Conservation (phyloP, 2,329 filamentous ascomycete species). For the Talaromyces verruculosus region DNA sequence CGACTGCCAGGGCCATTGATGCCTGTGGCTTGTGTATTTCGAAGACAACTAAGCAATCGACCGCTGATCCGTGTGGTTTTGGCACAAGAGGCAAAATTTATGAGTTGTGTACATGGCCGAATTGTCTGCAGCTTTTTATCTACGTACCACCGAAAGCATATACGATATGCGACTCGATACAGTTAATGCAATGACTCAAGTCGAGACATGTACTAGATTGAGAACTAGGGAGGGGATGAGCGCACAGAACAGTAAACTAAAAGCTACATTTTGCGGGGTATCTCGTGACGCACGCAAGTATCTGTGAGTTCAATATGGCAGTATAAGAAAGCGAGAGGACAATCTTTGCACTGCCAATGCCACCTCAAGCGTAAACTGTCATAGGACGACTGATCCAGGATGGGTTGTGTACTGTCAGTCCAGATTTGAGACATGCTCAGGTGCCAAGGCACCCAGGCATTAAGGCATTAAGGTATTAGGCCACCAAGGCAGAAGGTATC, state of each 20-base stretch:
- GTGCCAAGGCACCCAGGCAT: not conserved
- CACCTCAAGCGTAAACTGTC: no score
- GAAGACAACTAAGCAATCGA: not conserved
- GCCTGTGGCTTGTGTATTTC: not conserved
- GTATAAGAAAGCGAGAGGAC: not conserved
- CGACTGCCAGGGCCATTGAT: slow-evolving; percentile 1
- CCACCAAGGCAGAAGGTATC: not conserved
- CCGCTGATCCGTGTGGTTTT: not conserved
- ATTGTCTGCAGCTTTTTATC: no score
- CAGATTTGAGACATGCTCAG: not conserved
- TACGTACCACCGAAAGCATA: no score
- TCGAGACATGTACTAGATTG: not conserved
- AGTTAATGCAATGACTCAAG: not conserved
- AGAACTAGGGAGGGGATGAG: not conserved
- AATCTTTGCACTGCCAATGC: no score
- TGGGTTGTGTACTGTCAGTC: no score
- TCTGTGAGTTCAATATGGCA: not conserved
- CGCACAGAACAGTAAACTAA: not conserved
- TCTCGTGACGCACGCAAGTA: not conserved
- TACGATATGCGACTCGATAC: not conserved
- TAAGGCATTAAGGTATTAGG: not conserved
- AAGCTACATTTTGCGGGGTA: not conserved
- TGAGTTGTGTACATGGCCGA: no score
- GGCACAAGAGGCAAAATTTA: not conserved
- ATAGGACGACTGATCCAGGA: no score